Conservation (phyloP, 805 yeast genomes). For the Wickerhamomyces rabaulensis region DNA sequence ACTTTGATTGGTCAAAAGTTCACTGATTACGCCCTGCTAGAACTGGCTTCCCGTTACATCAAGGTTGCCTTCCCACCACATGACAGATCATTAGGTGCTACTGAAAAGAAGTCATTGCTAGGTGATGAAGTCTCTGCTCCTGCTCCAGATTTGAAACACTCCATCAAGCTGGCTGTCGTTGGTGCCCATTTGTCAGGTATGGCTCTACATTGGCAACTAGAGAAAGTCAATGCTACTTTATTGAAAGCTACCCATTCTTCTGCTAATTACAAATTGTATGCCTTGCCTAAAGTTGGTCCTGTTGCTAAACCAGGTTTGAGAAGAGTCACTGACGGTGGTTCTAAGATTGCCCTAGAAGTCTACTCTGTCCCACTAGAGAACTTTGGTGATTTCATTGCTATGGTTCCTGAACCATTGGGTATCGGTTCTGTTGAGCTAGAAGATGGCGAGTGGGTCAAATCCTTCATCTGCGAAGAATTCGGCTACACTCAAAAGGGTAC, state of each 20-base stretch:
- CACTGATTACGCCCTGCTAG: conserved; percentile 84
- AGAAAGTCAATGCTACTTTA: conserved; percentile 73
- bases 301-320: conserved; percentile 86
- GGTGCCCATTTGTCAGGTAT: conserved; percentile 92
- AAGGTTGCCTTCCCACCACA: conserved; percentile 36
- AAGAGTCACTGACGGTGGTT: conserved; percentile 46
- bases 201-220: conserved; percentile 91
- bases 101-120: conserved; percentile 24
- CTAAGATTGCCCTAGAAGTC: conserved; percentile 67
- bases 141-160: conserved; percentile 35
- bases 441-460: conserved; percentile 80
- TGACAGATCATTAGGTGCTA: conserved; percentile 56
- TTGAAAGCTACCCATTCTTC: conserved; percentile 66
- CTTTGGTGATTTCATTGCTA: conserved; percentile 78
- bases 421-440: conserved; percentile 87
- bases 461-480: conserved; percentile 89
- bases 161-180: conserved; percentile 74
- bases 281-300: conserved; percentile 78
- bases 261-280: conserved; percentile 67
- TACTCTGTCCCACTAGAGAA: conserved; percentile 74
- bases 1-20: conserved; percentile 78
- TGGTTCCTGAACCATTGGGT: conserved; percentile 94
- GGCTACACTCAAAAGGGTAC: conserved; percentile 75
- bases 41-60: conserved; percentile 72
- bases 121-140: conserved; percentile 41